Base-by-base conservation (phyloP, 1,139 yeast genomes). In the Geotrichum cucujoidarum region DNA sequence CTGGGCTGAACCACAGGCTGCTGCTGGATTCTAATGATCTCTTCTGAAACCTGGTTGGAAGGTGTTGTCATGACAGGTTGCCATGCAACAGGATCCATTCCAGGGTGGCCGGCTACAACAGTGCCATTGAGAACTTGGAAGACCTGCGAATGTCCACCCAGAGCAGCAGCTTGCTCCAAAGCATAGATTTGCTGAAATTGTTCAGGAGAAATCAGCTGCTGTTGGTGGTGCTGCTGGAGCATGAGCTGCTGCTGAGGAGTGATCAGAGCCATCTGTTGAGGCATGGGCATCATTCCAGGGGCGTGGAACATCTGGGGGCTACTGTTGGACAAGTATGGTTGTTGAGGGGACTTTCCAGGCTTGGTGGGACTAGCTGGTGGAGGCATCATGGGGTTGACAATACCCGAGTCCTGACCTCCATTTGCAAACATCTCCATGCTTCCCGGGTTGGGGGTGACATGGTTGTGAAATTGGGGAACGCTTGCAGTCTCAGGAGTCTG, bases 61-160 rank as follows among this genome's bases (percentile, higher is more conserved):
- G 69, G 70, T 3, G 63, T 62, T 7, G 68, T 67, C 30, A 66
- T 53, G 10, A 67, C 59, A 0, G 70, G 70, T 51, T 65, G 68
- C 71, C 71, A 67, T 20, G 62, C 59, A 47, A 66, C 14, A 8
- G 49, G 27, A 5, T 44, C 44, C 4, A 32, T 16, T 4, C 33
- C 40, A 20, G 33, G 24, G 10, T 29, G 17, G 25, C 33, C 25
- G 14, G 44, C 21, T 7, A 40, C 35, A 17, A 37, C 33, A 21
- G 39, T 36, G 16, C 51, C 48, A 32, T 48, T 48, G 22, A 48
- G 45, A 30, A 48, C 44, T 39, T 47, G 50, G 22, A 43, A 47
- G 13, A 47, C 50, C 18, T 47, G 50, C 5, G 42, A 42, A 21
- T 42, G 47, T 2, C 50, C 50, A 21, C 47, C 47, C 14, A 47